phyloP scores from a whole-genome alignment of 495 filamentous ascomycete genomes.

The Recurvomyces mirabilis region DNA sequence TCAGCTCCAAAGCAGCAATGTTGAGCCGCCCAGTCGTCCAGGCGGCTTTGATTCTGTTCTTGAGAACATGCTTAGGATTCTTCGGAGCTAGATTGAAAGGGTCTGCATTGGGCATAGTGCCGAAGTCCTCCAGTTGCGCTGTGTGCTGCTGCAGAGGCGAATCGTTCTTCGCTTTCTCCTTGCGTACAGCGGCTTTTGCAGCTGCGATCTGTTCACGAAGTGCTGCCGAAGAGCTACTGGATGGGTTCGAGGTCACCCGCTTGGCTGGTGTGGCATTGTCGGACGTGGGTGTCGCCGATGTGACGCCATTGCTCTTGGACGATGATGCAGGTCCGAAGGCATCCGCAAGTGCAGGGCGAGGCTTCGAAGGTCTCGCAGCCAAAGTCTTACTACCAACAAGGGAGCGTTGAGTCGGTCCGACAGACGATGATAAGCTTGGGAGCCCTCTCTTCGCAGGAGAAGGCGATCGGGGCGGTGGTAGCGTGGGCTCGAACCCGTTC shows the following conservation, averaged over 20 bases:
- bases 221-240: conserved; percentile 62
- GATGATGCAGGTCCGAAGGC: conserved; percentile 33
- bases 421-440: background rate
- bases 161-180: conserved; percentile 34
- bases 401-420: conserved; percentile 9
- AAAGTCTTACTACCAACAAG: conserved; percentile 42
- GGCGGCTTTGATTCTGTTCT: conserved; percentile 63
- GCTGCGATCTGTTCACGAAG: conserved; percentile 86
- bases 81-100: conserved; percentile 31
- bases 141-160: conserved; percentile 22
- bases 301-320: no score
- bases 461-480: background rate
- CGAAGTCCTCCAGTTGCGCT: conserved; percentile 39
- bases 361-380: conserved; percentile 38
- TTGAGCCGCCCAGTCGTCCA: conserved; percentile 76
- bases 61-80: conserved; percentile 46
- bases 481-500: no score
- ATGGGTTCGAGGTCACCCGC: conserved; percentile 26
- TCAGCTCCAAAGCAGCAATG: conserved; percentile 74
- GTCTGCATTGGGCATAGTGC: conserved; percentile 24
- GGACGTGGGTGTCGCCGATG: no score
- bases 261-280: conserved; percentile 16
- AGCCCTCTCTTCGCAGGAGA: background rate
- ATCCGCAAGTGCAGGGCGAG: conserved; percentile 45
- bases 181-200: conserved; percentile 74